Base-by-base conservation (phyloP, 1,284 basidiomycete genomes). In the Cutaneotrichosporon sp. region DNA sequence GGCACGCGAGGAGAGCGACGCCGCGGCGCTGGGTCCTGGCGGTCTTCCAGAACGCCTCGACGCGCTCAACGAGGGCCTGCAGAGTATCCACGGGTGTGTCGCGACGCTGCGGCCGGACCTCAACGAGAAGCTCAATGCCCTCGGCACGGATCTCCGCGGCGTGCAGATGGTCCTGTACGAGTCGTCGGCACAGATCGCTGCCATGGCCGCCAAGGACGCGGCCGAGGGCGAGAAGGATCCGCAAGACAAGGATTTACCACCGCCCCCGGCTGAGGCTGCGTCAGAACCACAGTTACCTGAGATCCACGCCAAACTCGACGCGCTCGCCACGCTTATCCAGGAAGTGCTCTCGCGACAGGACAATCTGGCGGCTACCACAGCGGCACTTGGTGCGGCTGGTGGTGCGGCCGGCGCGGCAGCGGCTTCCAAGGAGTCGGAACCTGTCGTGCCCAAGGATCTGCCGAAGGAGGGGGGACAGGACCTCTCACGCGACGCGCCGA, bases 1-100 rank as follows among this genome's bases (percentile, higher is more conserved):
- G 26, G 18, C 39, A 33, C 30, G 44, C 14, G 13, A n/a, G 36
- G 93, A 97, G 73, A 30, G 22, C 13, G 40, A 46, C 17, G n/a
- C n/a, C 26, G 26, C 26, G 26, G 26, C 26, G 10, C 26, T 30
- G n/a, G n/a, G n/a, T n/a, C n/a, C n/a, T n/a, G n/a, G n/a, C 26
- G 26, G 5, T 5, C 41, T 53, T 1, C 34, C 21, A 2, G 42
- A 55, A 18, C 53, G 49, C 15, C 39, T 55, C 34, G 45, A 47
- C 39, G 33, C 17, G 14, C 33, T 55, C 21, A 20, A 38, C 20
- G 22, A 49, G 13, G 48, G 34, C 17, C 14, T 54, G 8, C 10
- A 17, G 4, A 37, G 17, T 17, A 21, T 54, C 18, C 44, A 46
- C 17, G 33, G 23, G 3, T 18, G 40, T 12, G 35, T 51, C 4